These are phyloP conservation scores for Salix udensis DNA, from an alignment of 345 rosid genomes.

Conservation along the genomic window DNA sequence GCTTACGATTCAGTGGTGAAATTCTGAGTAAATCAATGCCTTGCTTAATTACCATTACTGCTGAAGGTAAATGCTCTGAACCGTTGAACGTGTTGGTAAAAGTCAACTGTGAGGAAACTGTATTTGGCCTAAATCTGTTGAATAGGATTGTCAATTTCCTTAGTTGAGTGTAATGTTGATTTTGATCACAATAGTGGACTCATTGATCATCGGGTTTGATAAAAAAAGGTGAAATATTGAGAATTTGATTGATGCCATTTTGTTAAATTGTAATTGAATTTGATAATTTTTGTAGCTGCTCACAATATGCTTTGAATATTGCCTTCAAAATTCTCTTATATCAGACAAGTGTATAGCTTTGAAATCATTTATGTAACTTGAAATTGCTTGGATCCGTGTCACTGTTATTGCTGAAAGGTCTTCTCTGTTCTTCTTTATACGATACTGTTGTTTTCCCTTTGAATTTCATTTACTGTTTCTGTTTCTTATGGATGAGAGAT, in stretches of 20 bases:
- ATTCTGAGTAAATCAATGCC: conserved; percentile 72
- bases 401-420: background rate
- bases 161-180: conserved; percentile 34
- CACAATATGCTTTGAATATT: background rate
- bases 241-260: background rate
- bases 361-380: background rate
- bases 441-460: background rate
- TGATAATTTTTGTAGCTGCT: background rate
- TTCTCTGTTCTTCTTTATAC: background rate
- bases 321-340: background rate
- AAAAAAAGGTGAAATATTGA: background rate
- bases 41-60: conserved; percentile 67
- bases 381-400: background rate
- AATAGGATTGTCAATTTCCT: conserved; percentile 68
- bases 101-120: conserved; percentile 91
- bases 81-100: conserved; percentile 54
- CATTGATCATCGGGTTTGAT: background rate
- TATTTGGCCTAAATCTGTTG: conserved; percentile 80
- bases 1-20: conserved; percentile 76
- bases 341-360: background rate
- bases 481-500: background rate
- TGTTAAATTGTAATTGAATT: background rate
- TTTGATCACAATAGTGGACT: background rate
- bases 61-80: conserved; percentile 82
- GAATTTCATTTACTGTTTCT: background rate